Conservation (phyloP, 441 rosid species). For the Corymbia calophylla region DNA sequence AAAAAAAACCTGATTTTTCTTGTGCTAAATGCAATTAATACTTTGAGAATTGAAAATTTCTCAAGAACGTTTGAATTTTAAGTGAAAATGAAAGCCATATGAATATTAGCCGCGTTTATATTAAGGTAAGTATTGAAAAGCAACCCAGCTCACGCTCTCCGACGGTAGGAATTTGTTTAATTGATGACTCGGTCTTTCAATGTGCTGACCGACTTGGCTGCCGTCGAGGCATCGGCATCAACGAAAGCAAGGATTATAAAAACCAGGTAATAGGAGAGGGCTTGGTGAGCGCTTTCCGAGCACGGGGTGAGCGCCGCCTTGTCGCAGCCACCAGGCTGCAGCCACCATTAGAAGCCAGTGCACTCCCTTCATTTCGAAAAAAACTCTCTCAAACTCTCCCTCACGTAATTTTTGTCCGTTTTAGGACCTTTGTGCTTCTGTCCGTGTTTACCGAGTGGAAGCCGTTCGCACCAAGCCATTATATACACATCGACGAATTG, state of each 20-base stretch:
- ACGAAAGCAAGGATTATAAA: not conserved
- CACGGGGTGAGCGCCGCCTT: too few species aligned
- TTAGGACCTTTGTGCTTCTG: not conserved
- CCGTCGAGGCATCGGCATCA: not conserved
- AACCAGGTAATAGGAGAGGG: too few species aligned
- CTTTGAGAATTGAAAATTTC: not conserved
- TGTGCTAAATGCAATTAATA: too few species aligned
- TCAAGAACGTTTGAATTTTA: not conserved
- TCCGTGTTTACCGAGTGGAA: too few species aligned
- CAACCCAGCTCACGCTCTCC: too few species aligned
- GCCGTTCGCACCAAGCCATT: not conserved
- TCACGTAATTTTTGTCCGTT: not conserved
- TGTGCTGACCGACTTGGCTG: not conserved
- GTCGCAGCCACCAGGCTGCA: too few species aligned
- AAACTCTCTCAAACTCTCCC: not conserved
- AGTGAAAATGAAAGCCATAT: not conserved
- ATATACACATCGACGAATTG: not conserved
- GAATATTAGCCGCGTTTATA: too few species aligned
- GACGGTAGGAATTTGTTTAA: too few species aligned
- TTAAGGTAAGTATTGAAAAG: too few species aligned
- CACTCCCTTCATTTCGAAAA: not conserved
- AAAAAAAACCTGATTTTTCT: not conserved
- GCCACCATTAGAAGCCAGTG: not conserved
- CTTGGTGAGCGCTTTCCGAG: too few species aligned
- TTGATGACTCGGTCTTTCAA: not conserved